Base-by-base conservation (phyloP, 306 rosid genomes). In the Cicer chorassanicum region DNA sequence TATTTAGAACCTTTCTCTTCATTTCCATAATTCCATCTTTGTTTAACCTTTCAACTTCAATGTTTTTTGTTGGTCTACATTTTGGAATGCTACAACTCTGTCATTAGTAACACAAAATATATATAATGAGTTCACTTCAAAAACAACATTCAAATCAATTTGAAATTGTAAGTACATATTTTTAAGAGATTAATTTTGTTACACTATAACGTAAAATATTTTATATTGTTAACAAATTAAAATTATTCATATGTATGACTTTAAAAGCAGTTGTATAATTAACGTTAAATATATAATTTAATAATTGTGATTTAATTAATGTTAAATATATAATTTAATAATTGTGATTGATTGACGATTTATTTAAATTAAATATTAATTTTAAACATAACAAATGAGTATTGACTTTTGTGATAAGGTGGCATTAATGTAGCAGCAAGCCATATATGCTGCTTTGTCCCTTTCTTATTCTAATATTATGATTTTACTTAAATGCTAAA, bases 71-170 rank as follows among this genome's bases (percentile, higher is more conserved):
- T 54, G 75, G 41, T 75, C 80, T 29, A 41, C 44, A 55, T 73
- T 82, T 90, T 14, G 95, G 89, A 75, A 84, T 73, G 79, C 89
- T 87, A 55, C 82, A 77, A 69, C 81, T 80, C 84, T 86, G 80
- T 68, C 62, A 80, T 67, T 34, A 64, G 78, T 56, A 49, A 9
- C 16, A 79, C 45, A 70, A 60, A 55, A 73, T 43, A 69, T 55
- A 45, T 34, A 29, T 39, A 75, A 65, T 19, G 69, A 60, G 57
- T 50, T 75, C 18, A 4, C 5, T 60, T 72, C 19, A 14, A 69
- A 29, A 50, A 50, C 29, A 65, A 75, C 68, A 8, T 8, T 43
- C 68, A 40, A 79, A 56, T 64, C 69, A 53, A 72, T 59, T 21
- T 54, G 69, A 65, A 65, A 54, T 65, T 69, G 53, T 45, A 71